These are phyloP conservation scores for Rubus parviflorus DNA, from an alignment of 306 rosid genomes.

Conservation along the genomic window DNA sequence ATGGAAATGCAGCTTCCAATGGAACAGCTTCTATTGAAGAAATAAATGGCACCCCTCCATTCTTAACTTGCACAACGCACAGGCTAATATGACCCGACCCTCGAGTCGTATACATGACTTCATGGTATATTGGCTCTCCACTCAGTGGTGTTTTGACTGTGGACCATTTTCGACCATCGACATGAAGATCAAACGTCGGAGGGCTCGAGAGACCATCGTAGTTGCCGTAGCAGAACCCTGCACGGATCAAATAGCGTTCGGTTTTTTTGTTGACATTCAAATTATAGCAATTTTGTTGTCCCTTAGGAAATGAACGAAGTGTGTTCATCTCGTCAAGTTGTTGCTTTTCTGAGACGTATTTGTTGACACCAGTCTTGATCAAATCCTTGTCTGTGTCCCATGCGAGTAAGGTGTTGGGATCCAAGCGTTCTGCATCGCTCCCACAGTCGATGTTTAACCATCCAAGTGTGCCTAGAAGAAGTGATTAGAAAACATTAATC, in stretches of 20 bases:
- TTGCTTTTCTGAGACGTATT: constrained; percentile 2
- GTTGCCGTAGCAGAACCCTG: constrained; percentile 21
- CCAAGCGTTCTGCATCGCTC: not conserved
- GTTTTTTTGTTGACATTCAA: not conserved
- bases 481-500: not conserved
- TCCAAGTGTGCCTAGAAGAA: not conserved
- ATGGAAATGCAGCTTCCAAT: not conserved
- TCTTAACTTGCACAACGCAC: constrained; percentile 12
- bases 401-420: not conserved
- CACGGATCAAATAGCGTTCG: constrained; percentile 4
- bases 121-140: constrained; percentile 8
- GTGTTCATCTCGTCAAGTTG: constrained; percentile 13
- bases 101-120: not conserved
- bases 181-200: constrained; percentile 12
- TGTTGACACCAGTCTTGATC: constrained; percentile 10
- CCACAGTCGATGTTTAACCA: constrained; percentile 21
- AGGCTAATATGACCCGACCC: not conserved
- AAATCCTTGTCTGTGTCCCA: constrained; percentile 13
- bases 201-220: constrained; percentile 5
- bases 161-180: not conserved
- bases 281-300: constrained; percentile 6
- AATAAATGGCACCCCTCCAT: constrained; percentile 11
- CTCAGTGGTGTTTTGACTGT: constrained; percentile 7
- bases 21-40: constrained; percentile 19
- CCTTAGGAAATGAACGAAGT: constrained; percentile 8